A percentile compares a stretch with the other conserved stretches of the same genome.
Evolutionary conservation across 1,139 yeast genomes (phyloP).

Genomic region (Magnusiomyces magnusii): DNA sequence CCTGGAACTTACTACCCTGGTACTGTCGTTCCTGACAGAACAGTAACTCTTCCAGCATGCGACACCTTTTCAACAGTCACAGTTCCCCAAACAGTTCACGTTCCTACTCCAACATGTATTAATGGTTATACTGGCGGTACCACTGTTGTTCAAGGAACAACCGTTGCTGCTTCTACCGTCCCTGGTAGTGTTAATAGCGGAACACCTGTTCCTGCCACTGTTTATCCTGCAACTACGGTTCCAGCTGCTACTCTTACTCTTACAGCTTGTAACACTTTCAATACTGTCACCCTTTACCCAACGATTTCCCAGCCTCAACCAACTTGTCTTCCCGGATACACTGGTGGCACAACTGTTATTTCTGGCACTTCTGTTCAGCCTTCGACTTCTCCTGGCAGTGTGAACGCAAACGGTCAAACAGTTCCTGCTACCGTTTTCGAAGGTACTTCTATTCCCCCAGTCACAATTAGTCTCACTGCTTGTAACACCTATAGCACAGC

Average conservation of each 20-base stretch:
- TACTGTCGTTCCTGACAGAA: constrained; percentile 7
- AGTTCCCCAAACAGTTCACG: not conserved
- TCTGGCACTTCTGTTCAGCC: constrained; percentile 5
- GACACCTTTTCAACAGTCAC: constrained; percentile 8
- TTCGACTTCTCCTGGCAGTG: constrained; percentile 4
- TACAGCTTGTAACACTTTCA: constrained; percentile 2
- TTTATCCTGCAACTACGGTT: constrained; percentile 2
- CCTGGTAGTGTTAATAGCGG: constrained; percentile 8
- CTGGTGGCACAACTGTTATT: constrained; percentile 2
- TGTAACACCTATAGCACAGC: constrained; percentile 3
- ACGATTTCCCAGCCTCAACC: constrained; percentile 7
- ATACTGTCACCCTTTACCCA: constrained; percentile 6
- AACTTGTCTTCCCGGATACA: constrained; percentile 4
- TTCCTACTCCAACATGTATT: constrained; percentile 4
- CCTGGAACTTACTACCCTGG: constrained; percentile 12
- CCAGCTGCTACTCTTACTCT: constrained; percentile 11
- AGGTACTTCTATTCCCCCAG: constrained; percentile 6
- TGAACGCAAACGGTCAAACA: constrained; percentile 8
- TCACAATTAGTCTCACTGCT: constrained; percentile 10
- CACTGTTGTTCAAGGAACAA: constrained; percentile 7
- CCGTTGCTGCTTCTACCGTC: constrained; percentile 8
- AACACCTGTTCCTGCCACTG: constrained; percentile 10
- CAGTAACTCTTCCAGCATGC: constrained; percentile 10
- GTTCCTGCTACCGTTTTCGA: constrained; percentile 7
- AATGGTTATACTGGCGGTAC: constrained; percentile 1